Base-by-base conservation (phyloP, 2,329 filamentous ascomycete genomes). In the Beauveria caledonica region DNA sequence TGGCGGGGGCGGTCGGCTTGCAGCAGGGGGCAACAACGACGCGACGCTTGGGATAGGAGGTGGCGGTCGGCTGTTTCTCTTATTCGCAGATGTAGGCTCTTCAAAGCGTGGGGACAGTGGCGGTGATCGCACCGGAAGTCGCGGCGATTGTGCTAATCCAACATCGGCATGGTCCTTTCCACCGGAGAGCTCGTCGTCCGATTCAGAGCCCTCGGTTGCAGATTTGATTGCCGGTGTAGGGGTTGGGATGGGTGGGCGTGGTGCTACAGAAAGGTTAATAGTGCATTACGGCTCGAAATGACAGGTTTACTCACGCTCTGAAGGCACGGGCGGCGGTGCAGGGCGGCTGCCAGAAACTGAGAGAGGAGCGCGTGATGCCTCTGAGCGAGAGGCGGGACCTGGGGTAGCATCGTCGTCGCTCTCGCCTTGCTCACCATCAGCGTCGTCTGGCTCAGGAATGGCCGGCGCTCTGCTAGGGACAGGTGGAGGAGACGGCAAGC, bases 171-270 rank as follows among this genome's bases (percentile, higher is more conserved):
- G 72, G 55, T 77, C 73, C 65, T 74, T 71, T 67, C 74, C 73
- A 58, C 78, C 77, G 10, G 88, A 91, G 67, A 92, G 77, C 72
- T 97, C 93, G 71, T 97, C 92, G 67, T 95, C 92, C 48, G 92
- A 94, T 70, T 89, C 90, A 1, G 91, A 95, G 33, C 91, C 92
- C 63, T 88, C 82, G 61, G 86, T 90, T 50, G 86, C 86, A 45
- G 89, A 89, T 52, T 81, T 78, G 17, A 83, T 70, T 48, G 78
- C 77, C 40, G 80, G 75, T 44, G 82, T 76, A 55, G 82, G 78
- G 45, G 77, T 77, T 39, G 78, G 77, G 53, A 83, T 83, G 1
- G 80, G 77, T 50, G 87, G 84, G 53, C 87, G 88, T 67, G 50
- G 50, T 23, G 83, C 88, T 91, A 67, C 25, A 67, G 58, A 55